Evolutionary conservation across 306 rosid species (phyloP), one percentile per base, ranked within the genome.

Genomic region (Pyrus bretschneideri): DNA sequence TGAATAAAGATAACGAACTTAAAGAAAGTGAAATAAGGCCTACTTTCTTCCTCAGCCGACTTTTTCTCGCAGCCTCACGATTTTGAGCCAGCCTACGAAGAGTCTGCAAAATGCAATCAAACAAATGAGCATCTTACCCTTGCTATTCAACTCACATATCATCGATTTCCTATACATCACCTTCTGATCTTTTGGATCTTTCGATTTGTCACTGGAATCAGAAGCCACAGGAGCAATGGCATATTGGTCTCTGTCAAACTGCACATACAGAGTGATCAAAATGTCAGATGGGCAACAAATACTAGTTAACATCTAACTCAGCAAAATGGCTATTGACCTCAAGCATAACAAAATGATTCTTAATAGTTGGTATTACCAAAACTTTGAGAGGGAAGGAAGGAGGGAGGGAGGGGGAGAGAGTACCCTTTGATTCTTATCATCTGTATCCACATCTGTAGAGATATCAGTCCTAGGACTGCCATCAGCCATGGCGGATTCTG

Each of bases 41-140:
- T 88, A 95, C 99, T 81, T 95, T 95, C 82, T 95, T 95, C 80
- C 97, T 86, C 90, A 95, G 74, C 42, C 99, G 91, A 74, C 99
- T 95, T 89, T 95, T 95, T 68, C 99, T 88, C 6, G 99, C 99
- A 21, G 99, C 99, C 88, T 95, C 99, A 30, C 99, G 95, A 87
- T 95, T 95, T 77, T 95, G 99, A 76, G 99, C 97, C 35, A 95
- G 96, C 88, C 99, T 85, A 11, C 99, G 96, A 49, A 90, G 97
- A 77, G 88, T 89, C 99, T 95, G 87, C 87, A 86, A 80, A 52
- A 67, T 15, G 29, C 21, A 81, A 81, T 64, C 27, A 19, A 76
- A 54, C 15, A 71, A 76, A 31, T 54, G 7, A 67, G 76, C 72
- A 83, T 65, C 58, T 13, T 14, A 62, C 13, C 30, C 77, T 61